Evolutionary conservation across 1,284 basidiomycete species (phyloP).

Genomic region (Austroboletus niveus): DNA sequence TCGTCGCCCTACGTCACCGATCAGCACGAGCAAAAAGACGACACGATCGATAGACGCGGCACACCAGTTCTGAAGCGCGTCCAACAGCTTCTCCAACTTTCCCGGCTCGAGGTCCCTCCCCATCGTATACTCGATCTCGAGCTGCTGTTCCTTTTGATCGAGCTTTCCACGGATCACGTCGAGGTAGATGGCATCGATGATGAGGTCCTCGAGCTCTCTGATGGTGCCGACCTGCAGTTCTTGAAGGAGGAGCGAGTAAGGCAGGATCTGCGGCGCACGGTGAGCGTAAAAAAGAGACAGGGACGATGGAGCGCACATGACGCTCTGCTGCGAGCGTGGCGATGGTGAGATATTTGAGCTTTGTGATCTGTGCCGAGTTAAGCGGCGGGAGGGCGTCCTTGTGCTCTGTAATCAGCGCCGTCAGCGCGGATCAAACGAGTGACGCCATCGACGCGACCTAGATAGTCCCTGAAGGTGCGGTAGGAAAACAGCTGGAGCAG

Average conservation of each 20-base stretch:
- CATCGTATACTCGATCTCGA: conserved; percentile 89
- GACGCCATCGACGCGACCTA: conserved; percentile 38
- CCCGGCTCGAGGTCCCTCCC: conserved; percentile 82
- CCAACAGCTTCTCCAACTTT: conserved; percentile 58
- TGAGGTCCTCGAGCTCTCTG: conserved; percentile 89
- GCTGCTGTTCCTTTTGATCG: conserved; percentile 82
- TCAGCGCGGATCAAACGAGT: background rate
- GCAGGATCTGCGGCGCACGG: conserved; percentile 55
- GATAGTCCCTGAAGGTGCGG: conserved; percentile 80
- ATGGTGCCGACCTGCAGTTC: conserved; percentile 72
- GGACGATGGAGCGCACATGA: conserved; percentile 51
- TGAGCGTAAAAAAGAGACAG: conserved; percentile 1
- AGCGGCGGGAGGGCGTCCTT: conserved; percentile 67
- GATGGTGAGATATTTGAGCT: conserved; percentile 91
- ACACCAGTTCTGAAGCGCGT: conserved; percentile 71
- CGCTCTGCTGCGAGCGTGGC: conserved; percentile 74
- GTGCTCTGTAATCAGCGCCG: conserved; percentile 46
- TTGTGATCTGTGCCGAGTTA: conserved; percentile 70
- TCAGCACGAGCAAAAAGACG: background rate
- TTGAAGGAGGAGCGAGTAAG: conserved; percentile 65
- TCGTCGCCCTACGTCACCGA: conserved; percentile 56
- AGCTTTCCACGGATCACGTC: conserved; percentile 87
- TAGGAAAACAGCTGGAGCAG: conserved; percentile 88
- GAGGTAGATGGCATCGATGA: conserved; percentile 94
- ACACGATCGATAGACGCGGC: conserved; percentile 24